Conservation (phyloP, 1,139 yeast species). For the Protomyces inouyei region DNA sequence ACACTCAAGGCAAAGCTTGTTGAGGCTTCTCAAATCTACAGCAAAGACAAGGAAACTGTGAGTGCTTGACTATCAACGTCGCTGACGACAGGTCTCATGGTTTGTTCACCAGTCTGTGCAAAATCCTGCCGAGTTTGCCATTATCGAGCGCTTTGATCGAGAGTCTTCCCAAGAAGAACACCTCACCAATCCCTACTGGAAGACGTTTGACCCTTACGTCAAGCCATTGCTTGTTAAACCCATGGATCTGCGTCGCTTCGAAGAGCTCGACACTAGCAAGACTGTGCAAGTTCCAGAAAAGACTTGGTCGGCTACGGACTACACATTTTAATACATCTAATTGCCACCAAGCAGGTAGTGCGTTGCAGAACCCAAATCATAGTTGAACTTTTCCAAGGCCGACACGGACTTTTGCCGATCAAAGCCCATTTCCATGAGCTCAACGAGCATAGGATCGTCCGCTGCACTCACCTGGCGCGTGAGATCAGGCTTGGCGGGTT, state of each 20-base stretch:
- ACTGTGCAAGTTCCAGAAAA: constrained; percentile 15
- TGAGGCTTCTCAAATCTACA: constrained; percentile 17
- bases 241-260: constrained; percentile 22
- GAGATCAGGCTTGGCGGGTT: constrained; percentile 14
- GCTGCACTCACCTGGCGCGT: constrained; percentile 16
- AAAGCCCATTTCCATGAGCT: constrained; percentile 87
- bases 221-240: constrained; percentile 17
- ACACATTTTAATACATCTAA: not conserved
- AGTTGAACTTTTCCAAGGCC: constrained; percentile 64
- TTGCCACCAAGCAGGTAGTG: constrained; percentile 62
- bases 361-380: constrained; percentile 80
- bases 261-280: constrained; percentile 18
- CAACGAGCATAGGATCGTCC: constrained; percentile 44
- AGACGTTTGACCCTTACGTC: constrained; percentile 25
- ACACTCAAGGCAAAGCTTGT: constrained; percentile 15
- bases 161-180: constrained; percentile 20
- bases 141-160: constrained; percentile 14
- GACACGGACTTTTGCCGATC: constrained; percentile 56
- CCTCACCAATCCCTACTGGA: constrained; percentile 23
- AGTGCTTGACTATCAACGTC: not conserved
- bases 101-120: constrained; percentile 7
- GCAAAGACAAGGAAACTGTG: constrained; percentile 16
- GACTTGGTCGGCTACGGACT: constrained; percentile 17
- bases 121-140: constrained; percentile 19
- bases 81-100: constrained; percentile 1